Percentiles rank a stretch among this genome's conserved stretches.
These are phyloP conservation scores for Zygoascus hellenicus DNA, from an alignment of 1,139 yeast genomes.

Conservation along the genomic window DNA sequence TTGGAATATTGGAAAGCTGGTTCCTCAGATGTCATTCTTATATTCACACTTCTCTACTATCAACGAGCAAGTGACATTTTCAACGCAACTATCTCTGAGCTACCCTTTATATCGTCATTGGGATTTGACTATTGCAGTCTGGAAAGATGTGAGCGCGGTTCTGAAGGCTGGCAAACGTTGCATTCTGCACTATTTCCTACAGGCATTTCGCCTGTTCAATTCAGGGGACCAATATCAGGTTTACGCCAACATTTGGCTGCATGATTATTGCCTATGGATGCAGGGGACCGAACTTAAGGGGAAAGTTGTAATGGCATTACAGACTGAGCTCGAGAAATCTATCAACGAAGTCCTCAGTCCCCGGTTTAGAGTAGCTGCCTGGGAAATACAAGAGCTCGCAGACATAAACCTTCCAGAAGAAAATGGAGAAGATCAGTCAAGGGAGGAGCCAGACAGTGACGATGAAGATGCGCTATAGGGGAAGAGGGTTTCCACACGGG, in stretches of 20 bases:
- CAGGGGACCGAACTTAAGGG: constrained; percentile 48
- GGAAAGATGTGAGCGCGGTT: constrained; percentile 69
- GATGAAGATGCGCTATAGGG: background rate
- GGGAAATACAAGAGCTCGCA: background rate
- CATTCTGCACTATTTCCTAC: constrained; percentile 54
- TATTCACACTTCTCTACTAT: constrained; percentile 53
- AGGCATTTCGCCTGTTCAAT: constrained; percentile 67
- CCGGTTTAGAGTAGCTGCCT: background rate
- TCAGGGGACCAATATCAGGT: constrained; percentile 84
- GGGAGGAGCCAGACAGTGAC: constrained; percentile 1
- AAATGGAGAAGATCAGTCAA: background rate
- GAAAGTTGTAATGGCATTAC: constrained; percentile 50
- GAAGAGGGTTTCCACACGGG: too few species aligned
- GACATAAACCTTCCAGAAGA: background rate
- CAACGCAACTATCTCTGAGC: constrained; percentile 64
- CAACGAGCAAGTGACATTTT: constrained; percentile 50
- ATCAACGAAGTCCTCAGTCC: background rate
- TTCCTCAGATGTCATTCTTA: constrained; percentile 69
- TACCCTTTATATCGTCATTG: constrained; percentile 78
- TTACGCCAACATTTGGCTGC: constrained; percentile 72
- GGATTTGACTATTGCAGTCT: constrained; percentile 51
- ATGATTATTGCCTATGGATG: constrained; percentile 78
- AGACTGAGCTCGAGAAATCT: constrained; percentile 49
- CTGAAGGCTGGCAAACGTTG: constrained; percentile 62
- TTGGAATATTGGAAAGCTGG: constrained; percentile 85